Conservation (phyloP, 164 flowering plant species). For the Malania oleifera region DNA sequence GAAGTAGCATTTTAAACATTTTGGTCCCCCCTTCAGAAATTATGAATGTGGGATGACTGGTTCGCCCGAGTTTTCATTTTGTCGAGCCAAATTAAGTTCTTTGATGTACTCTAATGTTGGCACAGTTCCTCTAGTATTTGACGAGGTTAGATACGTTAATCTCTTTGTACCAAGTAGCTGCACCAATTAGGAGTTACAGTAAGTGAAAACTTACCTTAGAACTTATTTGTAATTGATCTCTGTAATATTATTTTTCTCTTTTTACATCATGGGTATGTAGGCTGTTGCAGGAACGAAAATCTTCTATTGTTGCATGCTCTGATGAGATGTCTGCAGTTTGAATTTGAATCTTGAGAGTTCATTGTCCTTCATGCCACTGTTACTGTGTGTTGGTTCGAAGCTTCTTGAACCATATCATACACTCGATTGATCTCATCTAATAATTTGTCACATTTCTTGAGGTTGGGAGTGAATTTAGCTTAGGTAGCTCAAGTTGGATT, state of each 20-base stretch:
- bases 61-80: neutral
- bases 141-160: slow-evolving; percentile 12
- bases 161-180: neutral
- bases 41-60: neutral
- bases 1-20: neutral
- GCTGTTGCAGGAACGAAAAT: neutral
- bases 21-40: neutral
- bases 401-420: too few species aligned
- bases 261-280: neutral
- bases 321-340: slow-evolving; percentile 1
- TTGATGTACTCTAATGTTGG: slow-evolving; percentile 3
- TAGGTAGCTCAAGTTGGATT: too few species aligned
- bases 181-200: slow-evolving; percentile 4
- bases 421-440: too few species aligned
- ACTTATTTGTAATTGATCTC: too few species aligned
- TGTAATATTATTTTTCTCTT: neutral
- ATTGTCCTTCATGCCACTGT: neutral
- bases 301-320: neutral
- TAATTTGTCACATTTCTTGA: too few species aligned
- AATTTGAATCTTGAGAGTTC: neutral
- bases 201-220: neutral
- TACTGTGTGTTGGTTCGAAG: neutral
- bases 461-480: too few species aligned
- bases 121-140: neutral
- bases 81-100: neutral